Evolutionary conservation across 2,329 filamentous ascomycete species (phyloP), one percentile per base, ranked within the genome.

Genomic region (Xylariaceae sp.): DNA sequence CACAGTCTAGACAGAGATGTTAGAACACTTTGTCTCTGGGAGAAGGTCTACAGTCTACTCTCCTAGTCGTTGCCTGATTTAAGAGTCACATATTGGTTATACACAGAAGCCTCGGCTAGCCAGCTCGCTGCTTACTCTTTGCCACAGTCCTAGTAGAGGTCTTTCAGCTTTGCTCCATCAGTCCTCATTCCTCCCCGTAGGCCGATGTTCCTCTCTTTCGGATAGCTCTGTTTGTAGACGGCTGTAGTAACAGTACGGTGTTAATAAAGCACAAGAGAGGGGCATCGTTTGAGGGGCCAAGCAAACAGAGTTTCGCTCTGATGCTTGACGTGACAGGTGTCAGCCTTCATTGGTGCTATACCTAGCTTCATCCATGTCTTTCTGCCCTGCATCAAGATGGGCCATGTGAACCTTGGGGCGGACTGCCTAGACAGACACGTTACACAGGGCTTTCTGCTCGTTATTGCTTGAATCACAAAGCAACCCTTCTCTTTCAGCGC

Each of bases 221-320:
- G 39, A 41, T 16, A n/a, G 33, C 33, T 24, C 34, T 23, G n/a
- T 31, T 37, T 21, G 28, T 34, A 41, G 21, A 21, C 43, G 12
- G 19, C 31, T 28, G 37, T 31, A 41, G 37, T 28, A 28, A 28
- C n/a, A 33, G 33, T 56, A 58, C 52, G 45, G 58, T 55, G 55
- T 37, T 36, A 31, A 36, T n/a, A 33, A 52, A 46, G 40, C 21
- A 61, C 39, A 45, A 45, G 41, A 44, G 52, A 57, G 56, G 53
- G 50, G 43, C 33, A 50, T 44, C 36, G 52, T 41, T 26, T 56
- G 47, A 53, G 51, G 62, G 54, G 47, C 60, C 31, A 28, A 61
- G 46, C 11, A 59, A 59, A 61, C 37, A 61, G 48, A 63, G 61
- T 63, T 63, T 58, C 51, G 54, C 57, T 56, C 58, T 52, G 58